phyloP scores from a whole-genome alignment of 129 eudicot genomes.

The Sambucus nigra region DNA sequence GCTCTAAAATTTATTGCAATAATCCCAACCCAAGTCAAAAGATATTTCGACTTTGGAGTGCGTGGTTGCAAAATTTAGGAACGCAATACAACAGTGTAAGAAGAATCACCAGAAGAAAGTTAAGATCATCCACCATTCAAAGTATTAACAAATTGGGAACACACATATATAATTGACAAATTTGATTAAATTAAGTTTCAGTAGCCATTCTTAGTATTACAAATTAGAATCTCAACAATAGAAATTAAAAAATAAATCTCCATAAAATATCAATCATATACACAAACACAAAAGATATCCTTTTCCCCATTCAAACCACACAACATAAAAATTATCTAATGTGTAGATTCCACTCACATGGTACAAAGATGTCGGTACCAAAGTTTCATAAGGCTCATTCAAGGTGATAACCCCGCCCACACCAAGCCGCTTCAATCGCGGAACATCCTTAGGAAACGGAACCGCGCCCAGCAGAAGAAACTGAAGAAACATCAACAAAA shows the following conservation, averaged over 20 bases:
- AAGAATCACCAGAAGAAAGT: neutral
- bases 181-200: neutral
- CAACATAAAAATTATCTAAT: neutral
- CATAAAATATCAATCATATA: no score
- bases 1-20: neutral
- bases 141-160: neutral
- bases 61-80: no score
- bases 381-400: constrained; percentile 84
- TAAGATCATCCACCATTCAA: neutral
- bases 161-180: neutral
- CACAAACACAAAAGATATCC: neutral
- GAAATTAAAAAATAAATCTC: neutral
- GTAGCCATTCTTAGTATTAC: neutral
- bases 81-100: no score
- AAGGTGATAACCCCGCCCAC: constrained; percentile 94
- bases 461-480: constrained; percentile 87
- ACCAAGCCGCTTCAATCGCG: constrained; percentile 69
- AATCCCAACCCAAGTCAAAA: no score
- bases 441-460: constrained; percentile 85
- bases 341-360: constrained; percentile 30
- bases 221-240: no score
- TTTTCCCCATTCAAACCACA: neutral
- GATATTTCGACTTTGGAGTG: no score
- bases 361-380: constrained; percentile 75
- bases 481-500: constrained; percentile 24